Evolutionary conservation across 2,329 filamentous ascomycete species (phyloP), one percentile per base, ranked within the genome.

Genomic region (Colletotrichum lindemuthianum): DNA sequence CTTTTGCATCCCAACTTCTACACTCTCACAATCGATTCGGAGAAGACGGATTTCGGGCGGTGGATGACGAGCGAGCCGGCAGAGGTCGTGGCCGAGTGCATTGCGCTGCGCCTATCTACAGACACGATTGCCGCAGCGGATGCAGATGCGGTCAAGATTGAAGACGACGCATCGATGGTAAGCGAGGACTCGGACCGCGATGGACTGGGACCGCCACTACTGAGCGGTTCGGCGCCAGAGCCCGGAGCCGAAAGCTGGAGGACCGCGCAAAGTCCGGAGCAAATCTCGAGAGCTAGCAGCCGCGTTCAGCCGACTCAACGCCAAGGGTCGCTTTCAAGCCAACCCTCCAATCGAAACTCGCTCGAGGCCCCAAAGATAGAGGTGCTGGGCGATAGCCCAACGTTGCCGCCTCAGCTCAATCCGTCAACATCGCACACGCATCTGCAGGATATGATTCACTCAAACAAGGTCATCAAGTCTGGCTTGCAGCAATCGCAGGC

Each of bases 1-100:
- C 77, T 92, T 6, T 78, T 96, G 13, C 92, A 96, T 73, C 90
- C 92, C n/a, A 94, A 94, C 74, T 95, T 96, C 75, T 94, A 92
- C 73, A 90, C 85, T 41, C 83, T 92, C 48, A 95, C 92, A 0
- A 84, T 92, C 51, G 92, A 96, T 67, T 91, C 92, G 2, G 92
- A 96, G 74, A 86, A 93, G 72, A 89, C 84, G 1, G 92, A 96
- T 71, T 84, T 88, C 66, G 89, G 90, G 45, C 87, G 92, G 55
- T 96, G 90, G 90, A 86, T 92, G 71, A 92, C 91, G 70, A 91
- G 89, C 69, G 91, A 94, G 68, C 88, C 92, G 8, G 87, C 91
- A 1, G 92, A 95, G 74, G 88, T 96, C 2, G 90, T 94, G 1
- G 90, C 91, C 2, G 89, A 92, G 69, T 96, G 92, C 69, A 90